Conservation (phyloP, 1,284 basidiomycete genomes). For the Ustilago vetiveriae region DNA sequence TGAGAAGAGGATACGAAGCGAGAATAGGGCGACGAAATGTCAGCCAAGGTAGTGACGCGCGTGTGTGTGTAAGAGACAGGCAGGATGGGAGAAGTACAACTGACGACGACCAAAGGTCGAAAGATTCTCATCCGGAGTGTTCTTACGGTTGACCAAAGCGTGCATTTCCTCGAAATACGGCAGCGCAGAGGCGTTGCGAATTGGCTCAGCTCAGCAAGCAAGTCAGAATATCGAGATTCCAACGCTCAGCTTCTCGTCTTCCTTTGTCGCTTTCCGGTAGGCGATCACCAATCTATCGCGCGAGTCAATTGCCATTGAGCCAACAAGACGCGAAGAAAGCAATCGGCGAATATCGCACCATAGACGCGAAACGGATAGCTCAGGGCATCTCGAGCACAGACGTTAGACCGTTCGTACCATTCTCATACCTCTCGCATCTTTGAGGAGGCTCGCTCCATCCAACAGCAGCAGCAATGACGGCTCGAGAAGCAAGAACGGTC, state of each 20-base stretch:
- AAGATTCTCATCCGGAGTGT: too few species aligned
- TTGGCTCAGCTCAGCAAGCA: conserved; percentile 12
- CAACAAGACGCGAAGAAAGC: conserved; percentile 20
- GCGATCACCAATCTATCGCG: conserved; percentile 44
- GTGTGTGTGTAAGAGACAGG: too few species aligned
- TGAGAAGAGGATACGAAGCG: too few species aligned
- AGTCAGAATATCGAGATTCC: conserved; percentile 3
- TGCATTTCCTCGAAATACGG: conserved; percentile 19
- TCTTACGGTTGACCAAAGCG: conserved; percentile 44
- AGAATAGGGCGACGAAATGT: too few species aligned
- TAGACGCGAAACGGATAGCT: conserved; percentile 7
- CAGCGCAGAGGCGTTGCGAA: too few species aligned
- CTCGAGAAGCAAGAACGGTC: conserved; percentile 82
- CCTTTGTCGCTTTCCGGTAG: not conserved
- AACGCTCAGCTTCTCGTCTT: too few species aligned
- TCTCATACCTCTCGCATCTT: not conserved
- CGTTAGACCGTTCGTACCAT: not conserved
- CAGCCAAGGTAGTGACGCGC: too few species aligned
- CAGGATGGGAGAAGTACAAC: too few species aligned
- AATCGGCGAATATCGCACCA: too few species aligned
- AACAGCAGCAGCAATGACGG: conserved; percentile 20
- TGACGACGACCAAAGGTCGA: too few species aligned
- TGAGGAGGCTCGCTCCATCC: not conserved
- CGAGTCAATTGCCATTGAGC: conserved; percentile 16
- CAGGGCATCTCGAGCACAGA: conserved; percentile 20